Evolutionary conservation across 2,329 filamentous ascomycete genomes (phyloP), one percentile per base, ranked within the genome.

Genomic region (Sporothrix protearum): DNA sequence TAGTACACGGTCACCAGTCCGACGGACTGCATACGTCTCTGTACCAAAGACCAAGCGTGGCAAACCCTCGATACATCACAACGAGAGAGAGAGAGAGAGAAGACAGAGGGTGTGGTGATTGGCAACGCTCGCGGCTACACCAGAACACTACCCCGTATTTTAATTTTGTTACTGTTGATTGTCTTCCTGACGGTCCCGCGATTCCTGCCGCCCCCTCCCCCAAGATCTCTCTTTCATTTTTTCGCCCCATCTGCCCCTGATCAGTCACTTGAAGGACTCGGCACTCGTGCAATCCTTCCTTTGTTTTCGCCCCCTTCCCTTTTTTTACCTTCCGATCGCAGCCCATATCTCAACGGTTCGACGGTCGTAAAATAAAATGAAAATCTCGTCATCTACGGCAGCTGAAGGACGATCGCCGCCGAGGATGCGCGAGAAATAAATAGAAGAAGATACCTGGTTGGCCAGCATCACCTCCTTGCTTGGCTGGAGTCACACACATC

Each of bases 211-310:
- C 36, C 57, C 33, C 33, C 57, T 63, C 33, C 57, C 22, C 59
- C 36, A 25, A 64, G 51, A 49, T 51, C 51, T 69, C 19, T 25
- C 42, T 8, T 47, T 36, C 45, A 3, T 14, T 8, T 68, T 49
- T 68, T 39, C 19, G 30, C 66, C 66, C 45, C 66, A 61, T 42
- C 66, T 53, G 47, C 47, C 28, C 66, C n/a, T 57, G 28, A 36
- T 51, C 64, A 36, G 45, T 47, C 36, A n/a, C 39, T 22, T n/a
- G 36, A 45, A 57, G 67, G 67, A 59, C 67, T 51, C 67, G 49
- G 49, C 45, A 57, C 51, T 69, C 51, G 36, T 9, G 1, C 33
- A 59, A 59, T 69, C 67, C 67, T 69, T 59, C 51, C 22, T 45
- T 69, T 45, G 45, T 67, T 47, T 67, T 36, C 22, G 64, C 64